These are phyloP conservation scores for Turritis glabra DNA, from an alignment of 345 rosid genomes.

Conservation along the genomic window DNA sequence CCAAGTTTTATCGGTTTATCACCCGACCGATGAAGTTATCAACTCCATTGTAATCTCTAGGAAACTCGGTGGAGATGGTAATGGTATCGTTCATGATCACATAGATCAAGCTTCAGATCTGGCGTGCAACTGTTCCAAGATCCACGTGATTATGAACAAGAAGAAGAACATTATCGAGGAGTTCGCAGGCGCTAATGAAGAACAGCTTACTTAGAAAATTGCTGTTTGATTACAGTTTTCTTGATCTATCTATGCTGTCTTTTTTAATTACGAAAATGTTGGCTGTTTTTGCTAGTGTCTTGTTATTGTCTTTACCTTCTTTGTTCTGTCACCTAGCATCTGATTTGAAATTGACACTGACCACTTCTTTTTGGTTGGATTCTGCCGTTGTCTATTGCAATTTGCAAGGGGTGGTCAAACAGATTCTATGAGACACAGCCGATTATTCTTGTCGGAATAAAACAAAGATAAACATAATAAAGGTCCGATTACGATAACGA, in stretches of 20 bases:
- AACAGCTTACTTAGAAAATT: conserved; percentile 33
- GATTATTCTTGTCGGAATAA: conserved; percentile 26
- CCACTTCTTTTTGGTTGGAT: conserved; percentile 22
- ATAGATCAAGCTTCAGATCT: conserved; percentile 39
- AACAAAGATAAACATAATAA: neutral
- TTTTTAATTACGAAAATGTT: neutral
- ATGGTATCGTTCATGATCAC: conserved; percentile 16
- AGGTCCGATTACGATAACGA: conserved; percentile 22
- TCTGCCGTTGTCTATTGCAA: conserved; percentile 16
- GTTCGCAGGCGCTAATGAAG: conserved; percentile 49
- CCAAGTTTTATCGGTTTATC: conserved; percentile 69
- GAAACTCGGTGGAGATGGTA: conserved; percentile 30
- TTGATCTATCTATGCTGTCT: neutral
- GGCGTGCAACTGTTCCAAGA: conserved; percentile 52
- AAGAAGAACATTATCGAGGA: conserved; percentile 69
- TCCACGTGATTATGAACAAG: conserved; percentile 52
- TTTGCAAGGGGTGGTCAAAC: conserved; percentile 20
- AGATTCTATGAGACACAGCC: conserved; percentile 16
- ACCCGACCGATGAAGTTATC: conserved; percentile 83
- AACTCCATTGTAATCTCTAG: conserved; percentile 76
- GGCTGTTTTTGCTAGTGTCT: conserved; percentile 17
- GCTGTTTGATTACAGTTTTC: conserved; percentile 14
- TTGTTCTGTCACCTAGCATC: conserved; percentile 22
- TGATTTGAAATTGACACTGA: conserved; percentile 25
- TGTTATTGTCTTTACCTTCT: conserved; percentile 15